Base-by-base conservation (phyloP, 176 grass and related monocot species). In the Cymbopogon citratus region DNA sequence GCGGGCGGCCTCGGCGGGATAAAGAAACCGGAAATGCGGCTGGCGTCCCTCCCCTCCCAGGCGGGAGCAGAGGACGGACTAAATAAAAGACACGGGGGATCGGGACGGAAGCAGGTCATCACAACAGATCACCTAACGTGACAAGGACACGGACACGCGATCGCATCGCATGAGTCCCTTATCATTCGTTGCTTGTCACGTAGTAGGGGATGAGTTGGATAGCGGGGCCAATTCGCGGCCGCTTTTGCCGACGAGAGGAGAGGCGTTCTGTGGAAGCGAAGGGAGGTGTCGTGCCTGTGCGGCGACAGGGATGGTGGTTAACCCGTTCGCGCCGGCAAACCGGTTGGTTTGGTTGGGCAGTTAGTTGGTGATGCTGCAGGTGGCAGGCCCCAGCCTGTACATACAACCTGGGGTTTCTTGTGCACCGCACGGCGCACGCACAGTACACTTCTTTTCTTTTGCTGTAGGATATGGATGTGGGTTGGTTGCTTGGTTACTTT, bases 121-220 rank as follows among this genome's bases (percentile, higher is more conserved):
- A 12, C 25, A 63, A 14, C 25, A 63, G 26, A 33, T 57, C 57
- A 80, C 62, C 75, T 69, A 84, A 84, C 87, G 87, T 62, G 81
- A 88, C 45, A 34, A 40, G 34, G 74, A 73, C 52, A 45, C 1
- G 2, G n/a, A 45, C 63, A 27, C 24, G 3, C 21, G n/a, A 18
- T 18, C 7, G 34, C 21, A 10, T 8, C 2, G 24, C 9, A 11
- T 24, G 6, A n/a, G 51, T 7, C 23, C 0, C 21, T 12, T 0
- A 60, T 62, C 68, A 45, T 71, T 72, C 69, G 40, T 48, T 72
- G 41, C 69, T 48, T 72, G 41, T 72, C 69, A 28, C 13, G 6
- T 27, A 71, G 69, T 9, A 7, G 23, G 23, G n/a, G 41, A 1
- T 72, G 69, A 46, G 69, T 72, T 72, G 69, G 69, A 71, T 46